These are phyloP conservation scores for Phoma sp. DNA, from an alignment of 2,329 filamentous ascomycete genomes.

Conservation along the genomic window DNA sequence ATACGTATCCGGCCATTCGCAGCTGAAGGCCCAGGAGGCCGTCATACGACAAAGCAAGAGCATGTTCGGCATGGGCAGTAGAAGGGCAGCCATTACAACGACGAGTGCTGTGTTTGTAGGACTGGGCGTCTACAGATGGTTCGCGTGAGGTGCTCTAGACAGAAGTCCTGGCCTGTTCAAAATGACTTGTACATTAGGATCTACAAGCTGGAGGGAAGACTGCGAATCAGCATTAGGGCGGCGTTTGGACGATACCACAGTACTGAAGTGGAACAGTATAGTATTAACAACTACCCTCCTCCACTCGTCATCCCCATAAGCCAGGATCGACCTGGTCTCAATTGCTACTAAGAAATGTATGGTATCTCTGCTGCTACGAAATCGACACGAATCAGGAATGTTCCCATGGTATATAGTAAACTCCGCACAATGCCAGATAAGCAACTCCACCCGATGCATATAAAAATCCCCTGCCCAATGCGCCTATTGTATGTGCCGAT, in stretches of 20 bases:
- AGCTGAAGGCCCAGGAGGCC: conserved; percentile 51
- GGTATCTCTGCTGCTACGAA: conserved; percentile 23
- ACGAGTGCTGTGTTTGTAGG: conserved; percentile 52
- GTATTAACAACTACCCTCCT: background rate
- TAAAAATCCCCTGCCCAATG: conserved; percentile 24
- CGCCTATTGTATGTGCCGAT: conserved; percentile 21
- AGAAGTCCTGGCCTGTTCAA: too few relatives aligned
- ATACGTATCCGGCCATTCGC: conserved; percentile 55
- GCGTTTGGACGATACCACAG: background rate
- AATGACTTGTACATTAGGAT: too few relatives aligned
- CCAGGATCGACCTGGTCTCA: background rate
- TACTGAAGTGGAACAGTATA: background rate
- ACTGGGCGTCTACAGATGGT: conserved; percentile 54
- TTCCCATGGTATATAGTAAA: conserved; percentile 28
- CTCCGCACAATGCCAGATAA: conserved; percentile 36
- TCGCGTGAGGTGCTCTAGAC: conserved; percentile 31
- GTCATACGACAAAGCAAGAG: conserved; percentile 52
- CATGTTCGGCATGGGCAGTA: conserved; percentile 51
- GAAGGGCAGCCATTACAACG: conserved; percentile 51
- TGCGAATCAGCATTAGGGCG: background rate
- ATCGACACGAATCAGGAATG: conserved; percentile 18
- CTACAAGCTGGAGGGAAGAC: too few relatives aligned
- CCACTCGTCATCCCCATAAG: background rate
- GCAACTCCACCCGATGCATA: conserved; percentile 35
- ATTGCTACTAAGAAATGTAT: conserved; percentile 10